A percentile compares a stretch with the other conserved stretches of the same genome.
phyloP scores from a whole-genome alignment of 805 yeast genomes.

The Saccharomycopsis malanga region DNA sequence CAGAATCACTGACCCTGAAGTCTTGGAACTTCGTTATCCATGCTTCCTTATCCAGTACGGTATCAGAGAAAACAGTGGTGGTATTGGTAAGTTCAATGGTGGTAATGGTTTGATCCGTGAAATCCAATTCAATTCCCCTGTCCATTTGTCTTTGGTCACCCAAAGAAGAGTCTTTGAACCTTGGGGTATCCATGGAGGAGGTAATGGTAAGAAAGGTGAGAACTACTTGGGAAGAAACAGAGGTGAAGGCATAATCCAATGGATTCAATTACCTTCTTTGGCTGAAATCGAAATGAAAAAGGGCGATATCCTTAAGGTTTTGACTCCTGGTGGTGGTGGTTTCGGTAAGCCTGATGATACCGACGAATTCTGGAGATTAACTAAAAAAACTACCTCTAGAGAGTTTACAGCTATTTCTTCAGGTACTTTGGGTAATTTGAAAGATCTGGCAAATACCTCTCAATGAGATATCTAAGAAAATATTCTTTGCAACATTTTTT shows the following conservation, averaged over 20 bases:
- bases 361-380: slow-evolving; percentile 5
- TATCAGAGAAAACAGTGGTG: slow-evolving; percentile 41
- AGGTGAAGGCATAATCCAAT: slow-evolving; percentile 30
- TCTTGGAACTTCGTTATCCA: slow-evolving; percentile 47
- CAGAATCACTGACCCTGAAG: slow-evolving; percentile 49
- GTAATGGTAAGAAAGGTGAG: slow-evolving; percentile 43
- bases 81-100: slow-evolving; percentile 40
- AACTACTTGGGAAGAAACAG: slow-evolving; percentile 32
- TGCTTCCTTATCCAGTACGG: slow-evolving; percentile 40
- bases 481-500: no score
- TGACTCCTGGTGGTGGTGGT: slow-evolving; percentile 43
- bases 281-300: slow-evolving; percentile 30
- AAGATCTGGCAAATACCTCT: neutral
- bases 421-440: slow-evolving; percentile 3
- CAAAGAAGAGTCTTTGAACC: slow-evolving; percentile 50
- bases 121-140: slow-evolving; percentile 36
- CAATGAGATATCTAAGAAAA: slow-evolving; percentile 2
- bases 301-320: slow-evolving; percentile 34
- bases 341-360: slow-evolving; percentile 29
- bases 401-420: neutral
- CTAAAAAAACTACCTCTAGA: neutral
- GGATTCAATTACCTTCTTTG: slow-evolving; percentile 19
- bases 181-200: slow-evolving; percentile 50
- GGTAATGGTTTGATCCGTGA: slow-evolving; percentile 48
- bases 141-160: slow-evolving; percentile 40